These are phyloP conservation scores for Carex littledalei DNA, from an alignment of 176 grass and related monocot genomes.

Conservation along the genomic window DNA sequence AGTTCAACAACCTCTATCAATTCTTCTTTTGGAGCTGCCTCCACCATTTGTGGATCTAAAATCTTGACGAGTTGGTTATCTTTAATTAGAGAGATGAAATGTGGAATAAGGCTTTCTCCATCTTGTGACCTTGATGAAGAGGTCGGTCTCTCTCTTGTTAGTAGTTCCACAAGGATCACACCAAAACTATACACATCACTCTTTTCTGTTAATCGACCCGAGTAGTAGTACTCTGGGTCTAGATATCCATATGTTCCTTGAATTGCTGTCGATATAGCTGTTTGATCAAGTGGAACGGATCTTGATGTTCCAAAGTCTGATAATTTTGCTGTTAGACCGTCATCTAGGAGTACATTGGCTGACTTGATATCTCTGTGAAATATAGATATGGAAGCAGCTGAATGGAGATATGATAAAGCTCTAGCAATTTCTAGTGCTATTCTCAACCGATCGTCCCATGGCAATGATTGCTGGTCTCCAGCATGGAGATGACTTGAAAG, in stretches of 20 bases:
- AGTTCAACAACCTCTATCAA: slow-evolving; percentile 20
- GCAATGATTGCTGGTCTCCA: not conserved
- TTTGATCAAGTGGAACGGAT: slow-evolving; percentile 33
- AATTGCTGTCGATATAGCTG: slow-evolving; percentile 26
- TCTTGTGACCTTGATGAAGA: slow-evolving; percentile 1
- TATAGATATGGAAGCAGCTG: slow-evolving; percentile 31
- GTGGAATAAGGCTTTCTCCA: not conserved
- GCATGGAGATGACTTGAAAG: slow-evolving; percentile 44
- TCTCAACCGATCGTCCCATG: slow-evolving; percentile 37
- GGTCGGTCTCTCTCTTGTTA: slow-evolving; percentile 33
- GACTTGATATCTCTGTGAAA: slow-evolving; percentile 44
- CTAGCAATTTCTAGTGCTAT: slow-evolving; percentile 34
- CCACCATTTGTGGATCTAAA: slow-evolving; percentile 10
- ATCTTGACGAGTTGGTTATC: slow-evolving; percentile 11
- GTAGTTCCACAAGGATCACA: slow-evolving; percentile 38
- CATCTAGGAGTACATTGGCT: slow-evolving; percentile 29
- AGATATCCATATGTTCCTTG: slow-evolving; percentile 45
- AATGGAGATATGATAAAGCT: slow-evolving; percentile 38
- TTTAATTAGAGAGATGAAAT: slow-evolving; percentile 19
- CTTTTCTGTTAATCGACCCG: slow-evolving; percentile 29
- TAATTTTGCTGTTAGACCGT: slow-evolving; percentile 30
- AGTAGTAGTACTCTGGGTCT: slow-evolving; percentile 38
- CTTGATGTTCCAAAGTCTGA: slow-evolving; percentile 44
- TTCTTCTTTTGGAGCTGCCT: not conserved
- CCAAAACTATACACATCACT: slow-evolving; percentile 47